phyloP scores from a whole-genome alignment of 306 rosid genomes.

The Albizia julibrissin region DNA sequence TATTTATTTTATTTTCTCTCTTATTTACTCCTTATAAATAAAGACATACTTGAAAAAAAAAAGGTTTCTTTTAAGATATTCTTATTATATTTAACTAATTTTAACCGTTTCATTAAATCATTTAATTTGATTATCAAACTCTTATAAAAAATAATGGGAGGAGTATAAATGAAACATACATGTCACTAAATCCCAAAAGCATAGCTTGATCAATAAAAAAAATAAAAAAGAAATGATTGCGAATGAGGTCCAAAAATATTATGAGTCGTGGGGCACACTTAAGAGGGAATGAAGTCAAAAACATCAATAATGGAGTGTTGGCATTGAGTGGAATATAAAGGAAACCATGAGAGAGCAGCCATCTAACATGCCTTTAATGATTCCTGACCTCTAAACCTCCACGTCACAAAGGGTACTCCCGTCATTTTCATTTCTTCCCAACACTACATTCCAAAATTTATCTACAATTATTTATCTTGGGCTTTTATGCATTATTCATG shows the following conservation, averaged over 20 bases:
- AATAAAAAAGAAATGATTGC: neutral
- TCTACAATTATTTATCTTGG: neutral
- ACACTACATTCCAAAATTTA: neutral
- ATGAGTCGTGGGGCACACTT: neutral
- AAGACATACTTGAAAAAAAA: no score
- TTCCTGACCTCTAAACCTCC: neutral
- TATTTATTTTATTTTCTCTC: no score
- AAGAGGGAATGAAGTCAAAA: neutral
- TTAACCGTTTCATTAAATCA: fast-evolving
- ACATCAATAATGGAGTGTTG: neutral
- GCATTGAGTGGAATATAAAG: neutral
- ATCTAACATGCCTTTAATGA: neutral
- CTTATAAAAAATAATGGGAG: no score
- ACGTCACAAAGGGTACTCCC: neutral
- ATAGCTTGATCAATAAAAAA: neutral
- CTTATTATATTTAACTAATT: no score
- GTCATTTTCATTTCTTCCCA: neutral
- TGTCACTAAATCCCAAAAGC: neutral
- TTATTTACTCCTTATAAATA: no score
- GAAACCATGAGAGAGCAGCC: neutral
- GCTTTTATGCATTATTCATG: neutral
- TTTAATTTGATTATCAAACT: fast-evolving
- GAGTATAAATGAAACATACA: neutral
- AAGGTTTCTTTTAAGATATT: no score
- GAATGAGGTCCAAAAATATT: neutral